Base-by-base conservation (phyloP, 2,329 filamentous ascomycete genomes). In the Fusarium compactum region DNA sequence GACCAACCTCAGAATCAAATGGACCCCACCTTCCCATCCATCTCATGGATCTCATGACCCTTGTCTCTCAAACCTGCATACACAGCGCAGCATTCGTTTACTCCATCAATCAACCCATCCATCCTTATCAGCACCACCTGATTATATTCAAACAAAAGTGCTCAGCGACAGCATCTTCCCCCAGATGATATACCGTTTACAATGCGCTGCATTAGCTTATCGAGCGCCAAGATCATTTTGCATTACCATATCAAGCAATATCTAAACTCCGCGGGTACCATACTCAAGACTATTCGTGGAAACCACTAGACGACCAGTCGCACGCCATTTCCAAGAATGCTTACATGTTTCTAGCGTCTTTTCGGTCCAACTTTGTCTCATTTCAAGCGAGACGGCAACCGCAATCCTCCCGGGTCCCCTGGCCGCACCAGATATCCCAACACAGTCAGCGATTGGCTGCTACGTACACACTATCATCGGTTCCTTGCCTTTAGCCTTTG, bases 81-180 rank as follows among this genome's bases (percentile, higher is more conserved):
- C 59, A 48, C 60, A 48, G 24, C 30, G 34, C 51, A 50, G 43
- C 50, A 60, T 48, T 65, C 61, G 66, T 43, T 45, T 53, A 48
- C 54, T 57, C 48, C 54, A 34, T 44, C 41, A 60, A 56, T 60
- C 56, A 67, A 45, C 40, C 62, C 52, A 57, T 52, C 51, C 30
- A 43, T 47, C 52, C 55, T 59, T 71, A 71, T 71, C 68, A 69
- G 50, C 45, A 65, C n/a, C 47, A 15, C 51, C 46, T 59, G 44
- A 59, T 40, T 18, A 41, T 43, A 53, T 55, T 24, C 46, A 22
- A 41, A 62, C 68, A 70, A 69, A 70, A 69, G 68, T 70, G 41
- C 68, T 58, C 57, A 54, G 38, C 58, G 27, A 27, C 56, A 51
- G 50, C 34, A 60, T 55, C 32, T 38, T 38, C 18, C 10, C 18